A percentile compares a stretch with the other conserved stretches of the same genome.
phyloP scores from a whole-genome alignment of 345 rosid genomes.

The Rhodamnia rubescens region DNA sequence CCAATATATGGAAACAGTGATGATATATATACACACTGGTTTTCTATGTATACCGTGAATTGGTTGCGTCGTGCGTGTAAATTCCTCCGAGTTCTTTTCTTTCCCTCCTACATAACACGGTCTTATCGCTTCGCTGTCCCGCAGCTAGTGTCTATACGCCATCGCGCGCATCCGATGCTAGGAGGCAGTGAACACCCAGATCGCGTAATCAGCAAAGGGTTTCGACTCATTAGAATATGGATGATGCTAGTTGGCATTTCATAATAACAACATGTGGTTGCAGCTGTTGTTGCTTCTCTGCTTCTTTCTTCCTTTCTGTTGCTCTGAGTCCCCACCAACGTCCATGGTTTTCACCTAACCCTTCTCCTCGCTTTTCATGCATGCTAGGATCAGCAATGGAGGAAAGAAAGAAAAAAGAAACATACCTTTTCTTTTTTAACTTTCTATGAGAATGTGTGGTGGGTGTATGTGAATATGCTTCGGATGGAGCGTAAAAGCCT shows the following conservation, averaged over 20 bases:
- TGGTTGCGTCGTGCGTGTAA: not conserved
- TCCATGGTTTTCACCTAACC: not conserved
- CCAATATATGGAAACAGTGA: not conserved
- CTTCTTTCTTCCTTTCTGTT: not conserved
- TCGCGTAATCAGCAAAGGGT: too few relatives aligned
- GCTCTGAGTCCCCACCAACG: not conserved
- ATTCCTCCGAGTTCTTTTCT: not conserved
- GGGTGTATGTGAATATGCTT: not conserved
- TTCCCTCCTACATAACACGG: too few relatives aligned
- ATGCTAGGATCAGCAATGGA: not conserved
- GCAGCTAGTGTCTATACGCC: too few relatives aligned
- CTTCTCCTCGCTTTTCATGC: not conserved
- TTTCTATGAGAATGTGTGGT: not conserved
- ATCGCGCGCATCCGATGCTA: too few relatives aligned
- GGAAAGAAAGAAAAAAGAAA: too few relatives aligned
- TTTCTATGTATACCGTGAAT: not conserved
- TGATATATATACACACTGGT: not conserved
- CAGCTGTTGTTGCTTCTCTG: not conserved
- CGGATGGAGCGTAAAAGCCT: not conserved
- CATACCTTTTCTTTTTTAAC: not conserved
- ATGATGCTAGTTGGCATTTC: not conserved
- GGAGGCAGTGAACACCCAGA: too few relatives aligned
- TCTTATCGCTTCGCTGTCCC: too few relatives aligned
- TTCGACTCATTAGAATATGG: not conserved
- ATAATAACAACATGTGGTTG: not conserved